Evolutionary conservation across 495 filamentous ascomycete genomes (phyloP), one percentile per base, ranked within the genome.

Genomic region (Xeromyces bisporus): DNA sequence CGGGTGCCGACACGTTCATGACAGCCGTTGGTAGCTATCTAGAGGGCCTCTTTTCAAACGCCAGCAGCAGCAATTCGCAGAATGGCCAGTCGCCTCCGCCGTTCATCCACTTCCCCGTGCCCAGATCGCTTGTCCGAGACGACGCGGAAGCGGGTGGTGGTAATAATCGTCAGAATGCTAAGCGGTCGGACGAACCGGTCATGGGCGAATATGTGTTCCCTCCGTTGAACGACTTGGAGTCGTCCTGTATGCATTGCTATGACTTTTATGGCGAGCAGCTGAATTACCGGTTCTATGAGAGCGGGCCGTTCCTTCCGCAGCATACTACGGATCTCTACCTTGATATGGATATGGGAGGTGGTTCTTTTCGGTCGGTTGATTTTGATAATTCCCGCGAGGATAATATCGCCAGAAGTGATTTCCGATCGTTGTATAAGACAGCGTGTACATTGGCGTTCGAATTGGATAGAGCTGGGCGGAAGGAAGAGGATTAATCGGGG

Each of bases 401-500:
- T 8, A 9, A 32, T 15, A 11, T 31, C 28, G 15, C 7, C 29
- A 28, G 26, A 15, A 31, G 40, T 0, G 31, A 52, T 8, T 62
- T 60, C 38, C 43, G 55, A 29, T 46, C 47, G 1, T 58, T 62
- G 26, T 60, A 59, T 23, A 50, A 32, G 3, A 33, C 51, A 0
- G 50, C 56, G 2, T 60, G 53, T 28, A 35, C 46, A 6, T 46
- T 62, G 47, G 53, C 56, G 7, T 58, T 60, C 30, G 37, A 44
- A 36, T 23, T 53, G 18, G 43, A 52, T 27, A 38, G 20, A 18
- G 18, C 34, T 7, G 6, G 29, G 29, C 12, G n/a, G n/a, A n/a
- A n/a, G n/a, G n/a, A n/a, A n/a, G n/a, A n/a, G n/a, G n/a, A n/a
- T n/a, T n/a, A n/a, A n/a, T n/a, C n/a, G n/a, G n/a, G n/a, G n/a